Evolutionary conservation across 2,329 filamentous ascomycete genomes (phyloP).

Genomic region (Aurifilum marmelostoma): DNA sequence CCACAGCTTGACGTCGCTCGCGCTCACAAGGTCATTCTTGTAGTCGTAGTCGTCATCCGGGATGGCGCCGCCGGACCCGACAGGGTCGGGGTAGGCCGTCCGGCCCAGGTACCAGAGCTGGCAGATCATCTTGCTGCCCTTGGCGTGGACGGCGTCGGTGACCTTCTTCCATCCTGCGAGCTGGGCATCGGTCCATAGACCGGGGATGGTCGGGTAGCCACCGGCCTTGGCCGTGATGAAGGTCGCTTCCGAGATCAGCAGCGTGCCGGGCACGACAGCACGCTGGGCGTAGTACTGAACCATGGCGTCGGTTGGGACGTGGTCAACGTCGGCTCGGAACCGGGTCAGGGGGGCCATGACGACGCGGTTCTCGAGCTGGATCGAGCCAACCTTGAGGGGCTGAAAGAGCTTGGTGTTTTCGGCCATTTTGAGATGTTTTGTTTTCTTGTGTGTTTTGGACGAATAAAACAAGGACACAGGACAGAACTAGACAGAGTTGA

Average conservation of each 20-base stretch:
- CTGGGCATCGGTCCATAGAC: slow-evolving; percentile 61
- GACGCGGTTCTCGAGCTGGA: slow-evolving; percentile 48
- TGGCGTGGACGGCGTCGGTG: slow-evolving; percentile 64
- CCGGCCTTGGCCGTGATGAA: slow-evolving; percentile 53
- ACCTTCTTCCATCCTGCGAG: slow-evolving; percentile 63
- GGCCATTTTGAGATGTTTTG: slow-evolving; percentile 16
- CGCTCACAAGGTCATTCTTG: slow-evolving; percentile 46
- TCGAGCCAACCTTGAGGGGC: slow-evolving; percentile 46
- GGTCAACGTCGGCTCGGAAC: slow-evolving; percentile 49
- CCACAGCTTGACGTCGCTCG: slow-evolving; percentile 46
- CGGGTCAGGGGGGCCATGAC: slow-evolving; percentile 63
- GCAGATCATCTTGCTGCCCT: slow-evolving; percentile 62
- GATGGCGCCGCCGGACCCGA: slow-evolving; percentile 48
- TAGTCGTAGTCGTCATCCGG: slow-evolving; percentile 25
- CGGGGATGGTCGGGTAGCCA: slow-evolving; percentile 54
- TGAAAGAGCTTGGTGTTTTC: slow-evolving; percentile 44
- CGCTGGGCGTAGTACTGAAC: slow-evolving; percentile 38
- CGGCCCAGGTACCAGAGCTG: slow-evolving; percentile 70
- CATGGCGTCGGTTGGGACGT: slow-evolving; percentile 32
- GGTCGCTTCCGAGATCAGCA: slow-evolving; percentile 63
- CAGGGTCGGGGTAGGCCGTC: slow-evolving; percentile 42
- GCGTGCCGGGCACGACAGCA: slow-evolving; percentile 42
- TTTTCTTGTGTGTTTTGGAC: neutral
- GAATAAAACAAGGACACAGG: neutral
- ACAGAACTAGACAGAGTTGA: neutral